Percentiles rank a stretch among this genome's conserved stretches.
phyloP scores from a whole-genome alignment of 2,329 filamentous ascomycete genomes.

The Trichoderma sp. region DNA sequence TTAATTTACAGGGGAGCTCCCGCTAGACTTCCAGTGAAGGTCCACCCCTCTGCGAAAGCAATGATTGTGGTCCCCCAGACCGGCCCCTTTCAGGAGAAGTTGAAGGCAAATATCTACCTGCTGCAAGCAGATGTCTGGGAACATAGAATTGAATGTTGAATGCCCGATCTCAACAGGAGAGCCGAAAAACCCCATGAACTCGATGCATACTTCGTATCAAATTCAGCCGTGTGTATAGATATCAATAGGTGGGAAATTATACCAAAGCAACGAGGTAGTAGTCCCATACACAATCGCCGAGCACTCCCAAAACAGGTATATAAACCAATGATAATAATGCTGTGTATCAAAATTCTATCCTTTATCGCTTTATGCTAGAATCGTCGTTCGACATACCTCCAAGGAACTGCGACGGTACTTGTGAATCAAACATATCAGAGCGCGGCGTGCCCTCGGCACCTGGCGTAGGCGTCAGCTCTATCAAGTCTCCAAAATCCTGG shows the following conservation, averaged over 20 bases:
- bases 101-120: too few relatives aligned
- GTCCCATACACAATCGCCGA: background rate
- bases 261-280: background rate
- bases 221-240: too few relatives aligned
- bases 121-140: too few relatives aligned
- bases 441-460: conserved; percentile 54
- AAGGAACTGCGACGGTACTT: conserved; percentile 3
- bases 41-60: too few relatives aligned
- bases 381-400: conserved; percentile 9
- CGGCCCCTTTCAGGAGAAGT: too few relatives aligned
- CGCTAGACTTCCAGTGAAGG: too few relatives aligned
- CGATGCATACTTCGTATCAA: too few relatives aligned
- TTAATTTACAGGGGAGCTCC: too few relatives aligned
- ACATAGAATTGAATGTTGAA: too few relatives aligned
- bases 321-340: conserved; percentile 2
- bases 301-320: conserved; percentile 1
- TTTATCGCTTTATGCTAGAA: conserved; percentile 26
- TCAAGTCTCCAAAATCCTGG: conserved; percentile 62
- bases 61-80: too few relatives aligned
- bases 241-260: background rate
- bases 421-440: conserved; percentile 18
- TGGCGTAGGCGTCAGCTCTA: conserved; percentile 68
- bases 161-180: too few relatives aligned
- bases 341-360: conserved; percentile 14
- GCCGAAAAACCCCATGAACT: too few relatives aligned